Evolutionary conservation across 129 eudicot genomes (phyloP).

Genomic region (Centrapalus pauciflorus): DNA sequence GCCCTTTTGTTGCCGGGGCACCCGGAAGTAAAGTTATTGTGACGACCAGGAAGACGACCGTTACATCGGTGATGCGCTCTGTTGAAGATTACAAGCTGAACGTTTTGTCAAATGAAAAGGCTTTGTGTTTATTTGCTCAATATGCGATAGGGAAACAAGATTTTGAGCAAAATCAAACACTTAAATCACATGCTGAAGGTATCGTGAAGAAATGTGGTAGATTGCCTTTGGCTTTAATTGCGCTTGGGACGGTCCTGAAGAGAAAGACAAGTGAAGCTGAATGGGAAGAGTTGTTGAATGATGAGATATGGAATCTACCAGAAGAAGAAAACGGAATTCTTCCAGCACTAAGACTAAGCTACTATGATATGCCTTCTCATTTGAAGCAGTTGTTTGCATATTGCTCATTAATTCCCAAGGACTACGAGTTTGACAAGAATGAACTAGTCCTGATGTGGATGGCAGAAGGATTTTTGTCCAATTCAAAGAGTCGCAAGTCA

Average conservation of each 20-base stretch:
- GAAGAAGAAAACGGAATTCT: constrained; percentile 9
- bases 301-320: constrained; percentile 28
- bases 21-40: constrained; percentile 56
- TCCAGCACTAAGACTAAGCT: constrained; percentile 32
- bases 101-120: constrained; percentile 18
- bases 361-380: constrained; percentile 30
- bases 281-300: constrained; percentile 26
- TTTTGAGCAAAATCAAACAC: constrained; percentile 6
- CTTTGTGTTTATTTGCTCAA: constrained; percentile 33
- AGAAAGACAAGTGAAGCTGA: background rate
- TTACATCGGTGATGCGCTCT: constrained; percentile 36
- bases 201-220: constrained; percentile 33
- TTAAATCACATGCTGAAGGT: constrained; percentile 23
- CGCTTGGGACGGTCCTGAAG: constrained; percentile 28
- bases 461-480: constrained; percentile 16
- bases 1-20: constrained; percentile 34
- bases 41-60: too few relatives aligned
- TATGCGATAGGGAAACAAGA: constrained; percentile 21
- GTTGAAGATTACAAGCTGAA: constrained; percentile 20
- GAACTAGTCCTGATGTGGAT: constrained; percentile 1
- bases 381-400: constrained; percentile 31
- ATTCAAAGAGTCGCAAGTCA: background rate
- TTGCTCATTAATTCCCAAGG: constrained; percentile 30
- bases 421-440: constrained; percentile 8
- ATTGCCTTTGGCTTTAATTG: constrained; percentile 33